Evolutionary conservation across 352 stramenopile genomes (phyloP), one percentile per base, ranked within the genome.

Genomic region (Peronospora destructor): DNA sequence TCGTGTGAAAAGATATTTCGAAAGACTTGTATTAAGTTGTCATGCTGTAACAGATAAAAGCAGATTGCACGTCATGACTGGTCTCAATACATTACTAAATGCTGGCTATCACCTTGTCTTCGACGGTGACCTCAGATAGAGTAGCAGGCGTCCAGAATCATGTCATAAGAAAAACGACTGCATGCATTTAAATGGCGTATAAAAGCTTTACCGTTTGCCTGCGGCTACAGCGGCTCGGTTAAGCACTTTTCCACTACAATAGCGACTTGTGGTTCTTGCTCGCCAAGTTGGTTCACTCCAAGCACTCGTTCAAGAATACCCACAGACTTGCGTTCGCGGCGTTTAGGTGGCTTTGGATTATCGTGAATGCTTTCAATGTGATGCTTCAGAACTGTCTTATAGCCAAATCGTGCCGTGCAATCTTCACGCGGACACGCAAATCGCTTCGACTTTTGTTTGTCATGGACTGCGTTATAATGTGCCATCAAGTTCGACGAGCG

Each of bases 381-480:
- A 42, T 64, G 70, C 17, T 59, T 63, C 6, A 92, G 56, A 21
- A 85, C 68, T 14, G 71, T 85, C 51, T 90, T 90, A 63, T 88
- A 88, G 13, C 71, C 70, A 49, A 92, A 92, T 11, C 61, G 67
- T 16, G 71, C 75, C 3, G 66, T 53, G 47, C 82, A 92, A 7
- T 59, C 64, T 1, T 77, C 69, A 13, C 68, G 59, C 4, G 73
- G 74, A 51, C 82, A 92, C 43, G 58, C 64, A 59, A 87, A 92
- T 19, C 71, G 71, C 59, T 67, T 53, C 8, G 71, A 82, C 45
- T 80, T 82, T 56, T 61, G 53, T 3, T 65, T 49, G 29, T 87
- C 75, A 36, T 90, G 78, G 23, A 75, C 66, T 6, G 76, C 74
- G 50, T 87, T 86, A 42, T 83, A 84, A 48, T 90, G 81, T 21